Conservation (phyloP, 2,329 filamentous ascomycete species). For the Penicillium sp. region DNA sequence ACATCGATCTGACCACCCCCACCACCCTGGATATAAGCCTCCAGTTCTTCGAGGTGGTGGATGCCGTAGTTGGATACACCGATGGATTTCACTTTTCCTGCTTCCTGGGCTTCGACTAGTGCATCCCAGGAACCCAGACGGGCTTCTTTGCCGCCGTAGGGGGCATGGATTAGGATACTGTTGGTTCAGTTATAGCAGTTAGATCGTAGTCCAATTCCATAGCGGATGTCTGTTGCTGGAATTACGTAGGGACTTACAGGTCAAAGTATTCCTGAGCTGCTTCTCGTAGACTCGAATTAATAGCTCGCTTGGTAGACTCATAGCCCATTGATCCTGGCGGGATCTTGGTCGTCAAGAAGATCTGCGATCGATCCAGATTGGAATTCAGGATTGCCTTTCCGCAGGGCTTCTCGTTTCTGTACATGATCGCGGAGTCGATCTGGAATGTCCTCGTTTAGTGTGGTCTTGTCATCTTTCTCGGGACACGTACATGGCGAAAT, state of each 20-base stretch:
- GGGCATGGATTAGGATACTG: slow-evolving; percentile 68
- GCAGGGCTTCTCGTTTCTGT: slow-evolving; percentile 68
- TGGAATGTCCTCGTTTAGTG: slow-evolving; percentile 5
- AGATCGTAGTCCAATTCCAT: background rate
- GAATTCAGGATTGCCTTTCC: slow-evolving; percentile 62
- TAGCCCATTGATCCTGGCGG: slow-evolving; percentile 64
- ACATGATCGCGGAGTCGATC: slow-evolving; percentile 63
- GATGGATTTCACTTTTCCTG: slow-evolving; percentile 66
- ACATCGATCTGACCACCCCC: slow-evolving; percentile 64
- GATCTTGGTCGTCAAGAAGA: slow-evolving; percentile 80
- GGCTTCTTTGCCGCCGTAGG: slow-evolving; percentile 68
- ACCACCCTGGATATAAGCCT: slow-evolving; percentile 52
- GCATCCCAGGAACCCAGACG: slow-evolving; percentile 72
- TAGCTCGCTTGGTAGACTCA: slow-evolving; percentile 63
- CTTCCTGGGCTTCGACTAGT: slow-evolving; percentile 70
- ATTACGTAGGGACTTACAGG: slow-evolving; percentile 45
- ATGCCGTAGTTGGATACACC: slow-evolving; percentile 79
- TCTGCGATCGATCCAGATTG: slow-evolving; percentile 61
- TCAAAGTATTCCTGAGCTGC: slow-evolving; percentile 73
- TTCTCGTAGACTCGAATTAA: slow-evolving; percentile 59
- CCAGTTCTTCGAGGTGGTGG: slow-evolving; percentile 68
- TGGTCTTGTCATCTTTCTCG: background rate
- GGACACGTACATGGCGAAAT: slow-evolving; percentile 31
- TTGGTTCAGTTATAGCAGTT: background rate
- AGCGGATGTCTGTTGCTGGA: background rate